Evolutionary conservation across 495 filamentous ascomycete genomes (phyloP).

Genomic region (Neurospora sp.): DNA sequence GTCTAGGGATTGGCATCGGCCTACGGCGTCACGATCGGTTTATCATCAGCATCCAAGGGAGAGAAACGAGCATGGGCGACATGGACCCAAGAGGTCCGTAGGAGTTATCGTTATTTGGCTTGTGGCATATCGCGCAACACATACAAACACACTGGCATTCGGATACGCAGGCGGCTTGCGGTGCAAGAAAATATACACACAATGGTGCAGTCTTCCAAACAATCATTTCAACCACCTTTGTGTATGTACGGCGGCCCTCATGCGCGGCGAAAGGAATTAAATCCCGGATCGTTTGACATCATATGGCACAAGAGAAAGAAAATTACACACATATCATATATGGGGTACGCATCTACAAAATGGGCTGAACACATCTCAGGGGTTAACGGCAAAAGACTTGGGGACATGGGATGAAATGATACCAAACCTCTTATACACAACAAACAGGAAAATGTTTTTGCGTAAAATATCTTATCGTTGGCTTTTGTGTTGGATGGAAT

Average conservation of each 20-base stretch:
- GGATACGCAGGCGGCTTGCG: neutral
- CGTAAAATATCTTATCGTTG: neutral
- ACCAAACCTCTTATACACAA: neutral
- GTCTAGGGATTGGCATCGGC: neutral
- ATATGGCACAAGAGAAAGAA: neutral
- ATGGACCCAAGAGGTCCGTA: neutral
- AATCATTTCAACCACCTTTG: neutral
- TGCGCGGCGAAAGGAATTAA: neutral
- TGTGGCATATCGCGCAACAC: neutral
- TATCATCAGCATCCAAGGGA: neutral
- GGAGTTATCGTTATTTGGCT: neutral
- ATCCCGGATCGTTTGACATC: neutral
- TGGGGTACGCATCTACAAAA: neutral
- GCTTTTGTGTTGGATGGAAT: neutral
- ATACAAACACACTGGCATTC: neutral
- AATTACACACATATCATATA: neutral
- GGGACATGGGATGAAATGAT: neutral
- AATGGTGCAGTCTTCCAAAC: neutral
- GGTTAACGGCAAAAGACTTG: neutral
- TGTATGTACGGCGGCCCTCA: neutral
- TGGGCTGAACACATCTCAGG: neutral
- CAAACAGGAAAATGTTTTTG: neutral
- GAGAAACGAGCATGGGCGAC: neutral
- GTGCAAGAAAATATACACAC: neutral
- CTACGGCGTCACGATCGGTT: conserved; percentile 2